Evolutionary conservation across 495 filamentous ascomycete species (phyloP).

Genomic region (Durotheca rogersii): DNA sequence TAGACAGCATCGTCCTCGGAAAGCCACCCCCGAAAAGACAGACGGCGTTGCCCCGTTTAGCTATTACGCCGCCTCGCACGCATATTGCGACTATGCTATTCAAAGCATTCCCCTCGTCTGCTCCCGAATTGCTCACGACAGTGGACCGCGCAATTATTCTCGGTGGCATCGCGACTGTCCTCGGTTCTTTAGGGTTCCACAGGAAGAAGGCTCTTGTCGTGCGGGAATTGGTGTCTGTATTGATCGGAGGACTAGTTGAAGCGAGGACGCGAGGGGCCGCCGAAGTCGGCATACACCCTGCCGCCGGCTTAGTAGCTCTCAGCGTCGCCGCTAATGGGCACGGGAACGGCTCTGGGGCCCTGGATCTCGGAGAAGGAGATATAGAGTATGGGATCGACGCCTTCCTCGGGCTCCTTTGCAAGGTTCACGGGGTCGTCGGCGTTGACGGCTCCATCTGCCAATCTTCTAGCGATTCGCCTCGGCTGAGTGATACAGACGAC

Average conservation of each 20-base stretch:
- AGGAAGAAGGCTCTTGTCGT: slow-evolving; percentile 87
- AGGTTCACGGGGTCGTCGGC: slow-evolving; percentile 51
- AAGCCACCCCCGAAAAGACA: slow-evolving; percentile 36
- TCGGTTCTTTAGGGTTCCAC: slow-evolving; percentile 71
- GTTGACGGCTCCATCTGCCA: slow-evolving; percentile 29
- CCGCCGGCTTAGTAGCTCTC: slow-evolving; percentile 73
- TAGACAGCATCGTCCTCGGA: slow-evolving; percentile 64
- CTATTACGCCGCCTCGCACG: slow-evolving; percentile 56
- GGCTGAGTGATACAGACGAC: slow-evolving; percentile 46
- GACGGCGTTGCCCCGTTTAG: slow-evolving; percentile 47
- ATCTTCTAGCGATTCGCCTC: slow-evolving; percentile 11
- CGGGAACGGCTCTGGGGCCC: slow-evolving; percentile 56
- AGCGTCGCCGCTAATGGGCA: slow-evolving; percentile 47
- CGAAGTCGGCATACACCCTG: slow-evolving; percentile 92
- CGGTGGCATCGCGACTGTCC: slow-evolving; percentile 79
- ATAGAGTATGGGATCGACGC: slow-evolving; percentile 68
- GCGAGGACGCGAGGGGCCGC: slow-evolving; percentile 90
- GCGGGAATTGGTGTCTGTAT: slow-evolving; percentile 75
- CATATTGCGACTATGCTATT: slow-evolving; percentile 72
- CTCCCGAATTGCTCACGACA: slow-evolving; percentile 61
- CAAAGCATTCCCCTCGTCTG: slow-evolving; percentile 66
- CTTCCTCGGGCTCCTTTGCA: slow-evolving; percentile 50
- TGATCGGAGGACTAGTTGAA: slow-evolving; percentile 85
- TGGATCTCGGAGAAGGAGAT: slow-evolving; percentile 74
- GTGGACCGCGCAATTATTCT: slow-evolving; percentile 75